A percentile compares a stretch with the other conserved stretches of the same genome.
Conservation (phyloP, 192 early-diverging fungal genomes). For the Bifiguratus adelaidae region DNA sequence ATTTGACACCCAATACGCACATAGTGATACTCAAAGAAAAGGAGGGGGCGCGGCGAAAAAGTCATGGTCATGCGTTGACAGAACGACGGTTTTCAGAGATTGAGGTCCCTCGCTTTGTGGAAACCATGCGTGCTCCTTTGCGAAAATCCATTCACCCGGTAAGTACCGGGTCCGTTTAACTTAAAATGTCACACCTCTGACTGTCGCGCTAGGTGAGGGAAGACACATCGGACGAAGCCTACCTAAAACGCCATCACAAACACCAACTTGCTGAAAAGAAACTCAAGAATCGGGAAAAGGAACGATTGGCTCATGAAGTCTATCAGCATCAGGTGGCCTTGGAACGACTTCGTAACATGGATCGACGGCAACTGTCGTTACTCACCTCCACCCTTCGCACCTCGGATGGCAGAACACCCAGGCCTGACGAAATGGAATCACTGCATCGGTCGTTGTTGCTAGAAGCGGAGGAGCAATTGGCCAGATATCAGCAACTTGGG, state of each 20-base stretch:
- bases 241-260: conserved; percentile 36
- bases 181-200: too few species aligned
- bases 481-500: conserved; percentile 33
- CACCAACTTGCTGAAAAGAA: conserved; percentile 43
- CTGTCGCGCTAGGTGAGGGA: background rate
- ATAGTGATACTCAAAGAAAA: too few species aligned
- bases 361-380: conserved; percentile 18
- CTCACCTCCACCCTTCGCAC: conserved; percentile 11
- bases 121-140: too few species aligned
- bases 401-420: conserved; percentile 1
- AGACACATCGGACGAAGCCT: conserved; percentile 22
- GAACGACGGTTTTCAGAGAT: too few species aligned
- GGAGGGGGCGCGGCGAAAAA: too few species aligned
- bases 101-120: too few species aligned
- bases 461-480: conserved; percentile 33
- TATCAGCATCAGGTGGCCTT: conserved; percentile 41
- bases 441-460: conserved; percentile 22
- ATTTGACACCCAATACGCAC: too few species aligned
- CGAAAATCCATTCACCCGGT: too few species aligned
- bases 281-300: conserved; percentile 43
- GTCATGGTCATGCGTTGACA: too few species aligned
- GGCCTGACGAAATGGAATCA: conserved; percentile 8
- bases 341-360: conserved; percentile 32
- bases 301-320: conserved; percentile 36
- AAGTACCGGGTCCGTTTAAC: too few species aligned